Evolutionary conservation across 2,329 filamentous ascomycete genomes (phyloP).

Genomic region (Biscogniauxia marginata): DNA sequence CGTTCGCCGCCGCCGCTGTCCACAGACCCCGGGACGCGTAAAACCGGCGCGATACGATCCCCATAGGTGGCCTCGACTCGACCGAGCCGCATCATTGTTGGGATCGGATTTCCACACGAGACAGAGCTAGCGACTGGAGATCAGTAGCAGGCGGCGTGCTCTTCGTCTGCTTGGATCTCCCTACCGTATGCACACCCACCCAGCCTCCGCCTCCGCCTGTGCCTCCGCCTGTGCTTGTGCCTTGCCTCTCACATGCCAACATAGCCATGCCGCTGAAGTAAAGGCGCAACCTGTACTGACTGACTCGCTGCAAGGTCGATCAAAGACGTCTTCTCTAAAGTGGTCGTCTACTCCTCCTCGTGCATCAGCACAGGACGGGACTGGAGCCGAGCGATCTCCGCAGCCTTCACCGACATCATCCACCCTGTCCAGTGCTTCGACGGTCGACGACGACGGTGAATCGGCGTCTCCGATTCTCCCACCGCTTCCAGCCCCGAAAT

Average conservation of each 20-base stretch:
- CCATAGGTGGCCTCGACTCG: not conserved
- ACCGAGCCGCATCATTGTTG: conserved; percentile 1
- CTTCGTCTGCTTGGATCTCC: conserved; percentile 26
- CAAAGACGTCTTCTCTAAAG: conserved; percentile 57
- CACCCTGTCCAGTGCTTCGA: conserved; percentile 61
- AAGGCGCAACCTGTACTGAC: not conserved
- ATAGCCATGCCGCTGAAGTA: conserved; percentile 1
- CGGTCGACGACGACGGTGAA: conserved; percentile 52
- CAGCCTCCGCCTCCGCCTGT: not conserved
- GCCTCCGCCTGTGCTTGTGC: too few relatives aligned
- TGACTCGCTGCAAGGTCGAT: conserved; percentile 34
- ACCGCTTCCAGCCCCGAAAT: conserved; percentile 56
- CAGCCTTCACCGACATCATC: conserved; percentile 50
- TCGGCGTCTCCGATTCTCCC: conserved; percentile 58
- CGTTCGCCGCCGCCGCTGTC: conserved; percentile 3
- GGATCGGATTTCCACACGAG: conserved; percentile 7
- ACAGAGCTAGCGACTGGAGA: conserved; percentile 12
- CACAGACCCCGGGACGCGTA: conserved; percentile 11
- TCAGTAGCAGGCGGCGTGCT: conserved; percentile 23
- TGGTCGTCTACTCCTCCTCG: conserved; percentile 52
- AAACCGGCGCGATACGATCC: not conserved
- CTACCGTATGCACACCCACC: conserved; percentile 11
- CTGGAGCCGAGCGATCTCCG: conserved; percentile 37
- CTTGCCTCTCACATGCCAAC: conserved; percentile 7
- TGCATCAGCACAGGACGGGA: conserved; percentile 61